A percentile compares a stretch with the other conserved stretches of the same genome.
Evolutionary conservation across 768 basidiomycete species (phyloP).

Genomic region (Dioszegia crocea): DNA sequence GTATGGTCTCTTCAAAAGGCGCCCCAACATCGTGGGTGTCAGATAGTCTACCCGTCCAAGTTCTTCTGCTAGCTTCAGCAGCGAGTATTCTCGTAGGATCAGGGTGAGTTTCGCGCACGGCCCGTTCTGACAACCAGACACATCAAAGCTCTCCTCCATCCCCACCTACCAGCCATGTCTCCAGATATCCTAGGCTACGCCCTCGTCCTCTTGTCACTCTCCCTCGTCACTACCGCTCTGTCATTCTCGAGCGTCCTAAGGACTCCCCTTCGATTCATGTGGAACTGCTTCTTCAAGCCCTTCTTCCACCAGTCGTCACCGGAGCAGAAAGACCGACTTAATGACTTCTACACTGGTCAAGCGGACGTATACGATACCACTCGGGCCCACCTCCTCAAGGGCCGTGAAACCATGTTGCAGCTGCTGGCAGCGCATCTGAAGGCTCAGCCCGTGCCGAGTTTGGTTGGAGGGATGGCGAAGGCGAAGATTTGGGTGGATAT

Average conservation of each 20-base stretch:
- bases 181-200: slow-evolving; percentile 8
- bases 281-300: slow-evolving; percentile 51
- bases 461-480: slow-evolving; percentile 48
- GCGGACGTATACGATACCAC: slow-evolving; percentile 71
- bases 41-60: slow-evolving; percentile 1
- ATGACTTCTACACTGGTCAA: slow-evolving; percentile 63
- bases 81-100: slow-evolving; percentile 9
- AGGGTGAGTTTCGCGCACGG: slow-evolving; percentile 9
- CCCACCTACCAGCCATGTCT: slow-evolving; percentile 13
- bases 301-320: slow-evolving; percentile 22
- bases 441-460: slow-evolving; percentile 46
- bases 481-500: slow-evolving; percentile 72
- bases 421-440: slow-evolving; percentile 64
- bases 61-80: slow-evolving; percentile 9
- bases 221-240: slow-evolving; percentile 18
- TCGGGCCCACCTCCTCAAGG: slow-evolving; percentile 60
- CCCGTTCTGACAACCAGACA: slow-evolving; percentile 6
- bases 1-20: too few species aligned
- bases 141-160: slow-evolving; percentile 16
- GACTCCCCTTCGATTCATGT: slow-evolving; percentile 44
- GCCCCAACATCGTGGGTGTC: not conserved
- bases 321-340: slow-evolving; percentile 46
- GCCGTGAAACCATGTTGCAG: slow-evolving; percentile 67
- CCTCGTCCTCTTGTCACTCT: slow-evolving; percentile 17
- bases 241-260: slow-evolving; percentile 10